These are phyloP conservation scores for Staphylotrichum longicolle DNA, from an alignment of 495 filamentous ascomycete species.

Conservation along the genomic window DNA sequence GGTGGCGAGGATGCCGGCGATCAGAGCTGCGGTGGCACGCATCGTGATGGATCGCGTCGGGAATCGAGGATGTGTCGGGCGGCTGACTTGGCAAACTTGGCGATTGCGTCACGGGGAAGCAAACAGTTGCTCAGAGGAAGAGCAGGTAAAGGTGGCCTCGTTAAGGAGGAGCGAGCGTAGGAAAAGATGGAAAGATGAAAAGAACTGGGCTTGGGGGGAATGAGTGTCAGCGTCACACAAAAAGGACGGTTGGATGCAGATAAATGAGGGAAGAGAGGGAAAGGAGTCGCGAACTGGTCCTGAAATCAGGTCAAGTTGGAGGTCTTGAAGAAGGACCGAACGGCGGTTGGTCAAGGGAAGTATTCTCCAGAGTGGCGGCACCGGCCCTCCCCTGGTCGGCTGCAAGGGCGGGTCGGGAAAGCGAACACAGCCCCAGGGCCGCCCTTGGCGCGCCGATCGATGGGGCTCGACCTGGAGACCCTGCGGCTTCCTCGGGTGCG, in stretches of 20 bases:
- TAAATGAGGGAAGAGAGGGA: slow-evolving; percentile 5
- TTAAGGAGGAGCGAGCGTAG: slow-evolving; percentile 10
- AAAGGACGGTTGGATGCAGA: slow-evolving; percentile 21
- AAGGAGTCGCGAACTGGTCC: not conserved
- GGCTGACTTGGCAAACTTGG: slow-evolving; percentile 20
- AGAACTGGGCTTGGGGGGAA: slow-evolving; percentile 4
- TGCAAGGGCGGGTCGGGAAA: slow-evolving; percentile 18
- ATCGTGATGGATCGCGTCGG: slow-evolving; percentile 21
- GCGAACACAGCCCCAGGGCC: slow-evolving; percentile 12
- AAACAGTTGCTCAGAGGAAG: not conserved
- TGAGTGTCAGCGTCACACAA: slow-evolving; percentile 20
- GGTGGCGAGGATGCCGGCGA: slow-evolving; percentile 35
- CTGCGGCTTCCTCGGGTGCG: not conserved
- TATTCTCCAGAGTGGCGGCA: slow-evolving; percentile 13
- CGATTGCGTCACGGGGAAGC: slow-evolving; percentile 22
- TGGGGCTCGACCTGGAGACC: not conserved
- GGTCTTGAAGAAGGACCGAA: slow-evolving; percentile 15
- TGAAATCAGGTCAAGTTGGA: slow-evolving; percentile 5
- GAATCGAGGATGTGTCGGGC: not conserved
- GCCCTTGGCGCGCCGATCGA: slow-evolving; percentile 13
- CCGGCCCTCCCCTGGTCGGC: slow-evolving; percentile 8
- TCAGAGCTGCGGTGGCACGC: slow-evolving; percentile 29
- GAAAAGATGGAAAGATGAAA: not conserved
- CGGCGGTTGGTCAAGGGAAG: slow-evolving; percentile 12
- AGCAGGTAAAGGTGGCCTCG: slow-evolving; percentile 4